A percentile compares a stretch with the other conserved stretches of the same genome.
phyloP scores from a whole-genome alignment of 805 yeast species.

The Wickerhamiella cacticola region DNA sequence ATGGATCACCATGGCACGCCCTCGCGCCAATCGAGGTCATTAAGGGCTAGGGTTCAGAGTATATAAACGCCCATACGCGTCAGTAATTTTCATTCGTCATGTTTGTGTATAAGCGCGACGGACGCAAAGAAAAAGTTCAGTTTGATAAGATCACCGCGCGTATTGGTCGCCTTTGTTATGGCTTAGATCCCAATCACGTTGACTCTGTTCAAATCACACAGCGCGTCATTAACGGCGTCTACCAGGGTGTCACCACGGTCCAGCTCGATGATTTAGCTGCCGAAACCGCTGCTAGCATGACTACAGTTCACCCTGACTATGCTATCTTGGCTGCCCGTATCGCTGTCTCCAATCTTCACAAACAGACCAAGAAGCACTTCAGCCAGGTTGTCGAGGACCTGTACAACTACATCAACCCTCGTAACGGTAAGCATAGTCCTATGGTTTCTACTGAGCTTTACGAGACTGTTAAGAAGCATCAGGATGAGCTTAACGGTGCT shows the following conservation, averaged over 20 bases:
- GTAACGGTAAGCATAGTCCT: slow-evolving; percentile 54
- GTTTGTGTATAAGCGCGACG: slow-evolving; percentile 87
- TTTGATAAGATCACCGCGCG: slow-evolving; percentile 95
- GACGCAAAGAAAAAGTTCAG: slow-evolving; percentile 86
- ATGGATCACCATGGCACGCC: neutral
- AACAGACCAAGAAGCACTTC: slow-evolving; percentile 80
- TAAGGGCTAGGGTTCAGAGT: slow-evolving; percentile 11
- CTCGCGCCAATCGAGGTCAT: too few species aligned
- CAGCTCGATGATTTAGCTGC: slow-evolving; percentile 81
- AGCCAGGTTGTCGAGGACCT: slow-evolving; percentile 64
- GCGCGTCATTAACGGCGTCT: slow-evolving; percentile 89
- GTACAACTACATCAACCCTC: slow-evolving; percentile 70
- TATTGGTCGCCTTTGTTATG: slow-evolving; percentile 86
- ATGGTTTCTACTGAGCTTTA: slow-evolving; percentile 59
- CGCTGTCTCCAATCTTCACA: slow-evolving; percentile 87
- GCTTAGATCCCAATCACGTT: slow-evolving; percentile 79
- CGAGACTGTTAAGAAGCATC: slow-evolving; percentile 49
- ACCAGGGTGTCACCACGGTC: slow-evolving; percentile 90
- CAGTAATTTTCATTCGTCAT: slow-evolving; percentile 28
- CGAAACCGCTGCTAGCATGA: slow-evolving; percentile 95
- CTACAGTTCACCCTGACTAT: slow-evolving; percentile 96
- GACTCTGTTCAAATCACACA: slow-evolving; percentile 95
- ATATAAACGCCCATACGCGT: slow-evolving; percentile 9
- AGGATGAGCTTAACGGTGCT: slow-evolving; percentile 57
- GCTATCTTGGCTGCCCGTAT: slow-evolving; percentile 91